Evolutionary conservation across 2,329 filamentous ascomycete genomes (phyloP).

Genomic region (Aspergillus floridensis): DNA sequence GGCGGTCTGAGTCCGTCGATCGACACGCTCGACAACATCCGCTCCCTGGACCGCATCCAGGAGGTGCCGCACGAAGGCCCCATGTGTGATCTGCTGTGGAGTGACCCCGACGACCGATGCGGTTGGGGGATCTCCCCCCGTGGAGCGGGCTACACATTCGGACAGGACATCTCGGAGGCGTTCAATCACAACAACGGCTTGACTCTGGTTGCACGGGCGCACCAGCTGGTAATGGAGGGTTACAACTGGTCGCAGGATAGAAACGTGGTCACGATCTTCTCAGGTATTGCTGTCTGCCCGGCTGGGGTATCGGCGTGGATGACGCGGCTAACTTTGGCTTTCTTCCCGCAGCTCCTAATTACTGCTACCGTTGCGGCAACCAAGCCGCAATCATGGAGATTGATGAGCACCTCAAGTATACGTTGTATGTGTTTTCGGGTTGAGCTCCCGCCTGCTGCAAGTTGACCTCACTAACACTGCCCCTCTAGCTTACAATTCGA

Average conservation of each 20-base stretch:
- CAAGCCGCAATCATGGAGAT: constrained; percentile 99
- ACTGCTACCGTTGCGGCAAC: constrained; percentile 98
- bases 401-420: constrained; percentile 98
- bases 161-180: constrained; percentile 95
- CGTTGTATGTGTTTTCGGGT: constrained; percentile 69
- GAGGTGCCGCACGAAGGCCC: constrained; percentile 97
- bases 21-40: constrained; percentile 92
- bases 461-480: not conserved
- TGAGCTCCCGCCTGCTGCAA: too few species aligned
- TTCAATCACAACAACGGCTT: constrained; percentile 99
- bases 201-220: constrained; percentile 90
- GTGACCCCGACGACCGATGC: constrained; percentile 93
- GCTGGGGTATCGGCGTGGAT: not conserved
- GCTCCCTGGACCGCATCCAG: constrained; percentile 91
- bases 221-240: constrained; percentile 98
- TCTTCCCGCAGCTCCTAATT: constrained; percentile 66
- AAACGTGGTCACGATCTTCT: constrained; percentile 98
- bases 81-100: constrained; percentile 98
- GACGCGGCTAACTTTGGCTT: constrained; percentile 24
- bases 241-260: constrained; percentile 99
- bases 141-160: constrained; percentile 92
- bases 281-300: constrained; percentile 57
- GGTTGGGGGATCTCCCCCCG: constrained; percentile 95
- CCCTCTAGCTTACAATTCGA: constrained; percentile 88
- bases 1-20: constrained; percentile 95